Percentiles rank a stretch among this genome's conserved stretches.
Conservation (phyloP, 176 grass and related monocot species). For the Canna indica region DNA sequence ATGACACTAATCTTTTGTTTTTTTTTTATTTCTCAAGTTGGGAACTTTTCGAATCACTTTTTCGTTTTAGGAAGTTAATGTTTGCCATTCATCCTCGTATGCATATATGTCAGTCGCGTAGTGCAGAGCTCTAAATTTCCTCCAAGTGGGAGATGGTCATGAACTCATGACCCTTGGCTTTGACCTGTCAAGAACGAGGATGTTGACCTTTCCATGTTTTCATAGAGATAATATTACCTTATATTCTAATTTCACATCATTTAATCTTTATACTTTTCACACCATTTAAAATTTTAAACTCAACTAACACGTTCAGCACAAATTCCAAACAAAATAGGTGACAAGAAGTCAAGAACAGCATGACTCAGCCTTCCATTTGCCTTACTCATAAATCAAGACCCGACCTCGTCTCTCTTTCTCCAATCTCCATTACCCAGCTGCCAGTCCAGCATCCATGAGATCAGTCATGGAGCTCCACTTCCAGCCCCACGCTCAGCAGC, state of each 20-base stretch:
- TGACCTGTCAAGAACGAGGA: not conserved
- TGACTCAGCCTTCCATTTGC: not conserved
- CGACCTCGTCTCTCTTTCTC: not conserved
- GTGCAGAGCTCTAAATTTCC: not conserved
- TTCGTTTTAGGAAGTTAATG: too few species aligned
- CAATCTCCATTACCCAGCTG: not conserved
- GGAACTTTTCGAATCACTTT: too few species aligned
- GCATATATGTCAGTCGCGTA: not conserved
- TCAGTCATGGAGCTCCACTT: conserved; percentile 67
- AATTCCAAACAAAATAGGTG: too few species aligned
- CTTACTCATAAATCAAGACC: too few species aligned
- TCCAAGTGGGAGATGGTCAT: not conserved
- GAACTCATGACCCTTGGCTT: not conserved
- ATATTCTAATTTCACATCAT: not conserved
- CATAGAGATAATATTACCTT: not conserved
- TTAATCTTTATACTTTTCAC: too few species aligned
- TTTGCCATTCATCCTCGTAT: not conserved
- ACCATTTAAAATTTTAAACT: not conserved
- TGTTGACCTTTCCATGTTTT: not conserved
- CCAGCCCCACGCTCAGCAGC: conserved; percentile 28
- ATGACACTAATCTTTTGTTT: too few species aligned
- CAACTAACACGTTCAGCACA: not conserved
- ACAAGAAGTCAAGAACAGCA: not conserved
- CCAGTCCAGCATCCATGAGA: not conserved
- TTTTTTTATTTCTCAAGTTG: too few species aligned